phyloP scores from a whole-genome alignment of 176 grass and related monocot species.

The Triticum timopheevii region DNA sequence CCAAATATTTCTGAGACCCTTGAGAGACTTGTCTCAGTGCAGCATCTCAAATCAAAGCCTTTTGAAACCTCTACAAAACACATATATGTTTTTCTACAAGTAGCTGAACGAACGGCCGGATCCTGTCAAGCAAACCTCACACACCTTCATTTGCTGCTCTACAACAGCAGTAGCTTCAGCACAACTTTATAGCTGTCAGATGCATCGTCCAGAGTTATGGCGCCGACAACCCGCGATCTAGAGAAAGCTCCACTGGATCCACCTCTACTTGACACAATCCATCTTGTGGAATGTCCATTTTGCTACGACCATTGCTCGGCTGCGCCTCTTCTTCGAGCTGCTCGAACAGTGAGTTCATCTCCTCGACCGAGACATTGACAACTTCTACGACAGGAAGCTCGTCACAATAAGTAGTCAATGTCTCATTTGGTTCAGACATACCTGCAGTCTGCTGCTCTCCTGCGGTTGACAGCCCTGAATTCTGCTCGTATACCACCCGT shows the following conservation, averaged over 20 bases:
- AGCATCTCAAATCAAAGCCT: neutral
- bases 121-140: neutral
- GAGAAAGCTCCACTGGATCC: neutral
- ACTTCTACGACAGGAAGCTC: conserved; percentile 28
- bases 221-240: neutral
- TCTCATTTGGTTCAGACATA: conserved; percentile 7
- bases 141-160: neutral
- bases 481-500: neutral
- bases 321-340: neutral
- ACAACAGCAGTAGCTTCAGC: neutral
- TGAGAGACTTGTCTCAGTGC: neutral
- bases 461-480: neutral
- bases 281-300: neutral
- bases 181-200: neutral
- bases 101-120: neutral
- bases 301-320: neutral
- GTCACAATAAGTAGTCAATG: neutral
- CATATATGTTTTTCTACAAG: neutral
- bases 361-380: conserved; percentile 11
- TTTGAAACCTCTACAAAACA: neutral
- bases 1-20: neutral
- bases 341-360: conserved; percentile 17
- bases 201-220: neutral
- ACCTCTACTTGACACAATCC: neutral
- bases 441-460: neutral